Evolutionary conservation across 306 rosid genomes (phyloP).

Genomic region (Lathyrus oleraceus): DNA sequence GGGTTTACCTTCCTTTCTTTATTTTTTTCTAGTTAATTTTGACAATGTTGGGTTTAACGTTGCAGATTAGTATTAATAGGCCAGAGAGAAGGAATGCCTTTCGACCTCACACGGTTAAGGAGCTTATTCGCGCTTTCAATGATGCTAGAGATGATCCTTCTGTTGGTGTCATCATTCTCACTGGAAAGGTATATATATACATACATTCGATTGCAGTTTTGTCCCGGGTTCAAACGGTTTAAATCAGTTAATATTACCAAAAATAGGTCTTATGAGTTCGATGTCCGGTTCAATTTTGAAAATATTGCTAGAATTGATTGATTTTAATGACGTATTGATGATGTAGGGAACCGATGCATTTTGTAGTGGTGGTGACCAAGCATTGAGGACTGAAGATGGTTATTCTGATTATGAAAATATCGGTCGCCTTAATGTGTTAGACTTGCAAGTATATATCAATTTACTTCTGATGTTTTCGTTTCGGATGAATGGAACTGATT

Average conservation of each 20-base stretch:
- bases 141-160: slow-evolving; percentile 79
- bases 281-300: not conserved
- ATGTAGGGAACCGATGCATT: slow-evolving; percentile 81
- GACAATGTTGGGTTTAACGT: not conserved
- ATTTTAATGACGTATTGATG: slow-evolving; percentile 8
- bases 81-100: slow-evolving; percentile 86
- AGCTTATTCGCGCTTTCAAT: slow-evolving; percentile 71
- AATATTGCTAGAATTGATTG: not conserved
- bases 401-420: slow-evolving; percentile 65
- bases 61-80: slow-evolving; percentile 73
- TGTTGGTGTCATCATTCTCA: slow-evolving; percentile 79
- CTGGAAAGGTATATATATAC: slow-evolving; percentile 58
- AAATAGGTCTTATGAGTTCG: not conserved
- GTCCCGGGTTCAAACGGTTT: not conserved
- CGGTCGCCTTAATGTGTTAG: slow-evolving; percentile 82
- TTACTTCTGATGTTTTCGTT: slow-evolving; percentile 6
- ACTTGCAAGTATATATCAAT: slow-evolving; percentile 65
- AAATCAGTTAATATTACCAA: not conserved
- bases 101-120: slow-evolving; percentile 76
- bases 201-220: not conserved
- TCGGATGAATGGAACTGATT: not conserved
- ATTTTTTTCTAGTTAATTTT: not conserved
- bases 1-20: too few species aligned
- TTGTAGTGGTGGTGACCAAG: slow-evolving; percentile 93
- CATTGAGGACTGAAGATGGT: slow-evolving; percentile 76